phyloP scores from a whole-genome alignment of 441 rosid species.

The Dalechampia spathulata region DNA sequence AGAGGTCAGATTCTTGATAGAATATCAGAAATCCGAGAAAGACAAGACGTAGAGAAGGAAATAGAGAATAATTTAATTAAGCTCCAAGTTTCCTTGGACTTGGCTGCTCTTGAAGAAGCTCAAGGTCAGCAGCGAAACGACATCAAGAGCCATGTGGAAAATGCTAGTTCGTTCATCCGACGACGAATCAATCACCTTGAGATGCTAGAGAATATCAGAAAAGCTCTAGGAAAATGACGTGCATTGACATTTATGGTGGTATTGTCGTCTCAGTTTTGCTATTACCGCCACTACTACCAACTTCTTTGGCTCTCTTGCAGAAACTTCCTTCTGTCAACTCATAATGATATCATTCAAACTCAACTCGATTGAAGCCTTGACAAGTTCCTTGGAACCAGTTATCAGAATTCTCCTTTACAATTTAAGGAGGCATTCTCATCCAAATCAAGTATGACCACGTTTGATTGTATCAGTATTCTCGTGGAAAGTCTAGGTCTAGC shows the following conservation, averaged over 20 bases:
- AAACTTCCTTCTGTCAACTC: slow-evolving; percentile 3
- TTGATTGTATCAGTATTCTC: too few relatives aligned
- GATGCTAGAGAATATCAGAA: slow-evolving; percentile 75
- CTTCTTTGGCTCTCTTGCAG: slow-evolving; percentile 27
- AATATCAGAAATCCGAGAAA: slow-evolving; percentile 79
- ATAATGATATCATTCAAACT: background rate
- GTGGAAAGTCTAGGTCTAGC: too few relatives aligned
- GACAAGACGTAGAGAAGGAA: slow-evolving; percentile 83
- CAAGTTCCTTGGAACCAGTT: too few relatives aligned
- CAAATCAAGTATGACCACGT: too few relatives aligned
- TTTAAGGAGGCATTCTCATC: too few relatives aligned
- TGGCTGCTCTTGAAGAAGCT: slow-evolving; percentile 87
- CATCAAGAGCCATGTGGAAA: slow-evolving; percentile 83
- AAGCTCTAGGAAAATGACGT: slow-evolving; percentile 75
- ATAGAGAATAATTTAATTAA: slow-evolving; percentile 79
- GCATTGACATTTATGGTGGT: slow-evolving; percentile 49
- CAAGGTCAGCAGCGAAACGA: slow-evolving; percentile 84
- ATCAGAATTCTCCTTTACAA: too few relatives aligned
- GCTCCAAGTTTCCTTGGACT: slow-evolving; percentile 81
- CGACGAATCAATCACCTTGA: slow-evolving; percentile 67
- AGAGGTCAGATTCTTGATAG: slow-evolving; percentile 78
- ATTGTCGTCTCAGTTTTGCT: slow-evolving; percentile 33
- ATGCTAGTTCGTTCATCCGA: slow-evolving; percentile 83
- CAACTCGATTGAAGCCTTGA: too few relatives aligned
- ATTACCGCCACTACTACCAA: slow-evolving; percentile 43